Evolutionary conservation across 1,139 yeast species (phyloP).

Genomic region (Arxiozyma slooffiae): DNA sequence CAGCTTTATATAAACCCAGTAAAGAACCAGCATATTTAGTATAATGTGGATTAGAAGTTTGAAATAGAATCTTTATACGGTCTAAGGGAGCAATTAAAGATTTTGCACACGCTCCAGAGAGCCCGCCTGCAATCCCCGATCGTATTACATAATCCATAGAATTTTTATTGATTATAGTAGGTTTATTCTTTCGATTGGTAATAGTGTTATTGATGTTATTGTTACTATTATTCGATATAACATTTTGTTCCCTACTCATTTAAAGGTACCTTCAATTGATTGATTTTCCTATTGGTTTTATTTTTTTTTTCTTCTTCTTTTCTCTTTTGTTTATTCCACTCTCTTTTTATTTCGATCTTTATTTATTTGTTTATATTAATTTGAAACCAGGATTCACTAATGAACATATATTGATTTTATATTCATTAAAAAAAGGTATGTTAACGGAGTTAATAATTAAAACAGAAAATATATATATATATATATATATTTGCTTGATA

Average conservation of each 20-base stretch:
- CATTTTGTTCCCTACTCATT: not conserved
- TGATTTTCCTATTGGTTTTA: not conserved
- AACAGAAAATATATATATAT: too few species aligned
- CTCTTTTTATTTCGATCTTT: too few species aligned
- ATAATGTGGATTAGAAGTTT: constrained; percentile 88
- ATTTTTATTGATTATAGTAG: constrained; percentile 43
- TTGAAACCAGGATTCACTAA: not conserved
- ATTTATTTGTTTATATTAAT: too few species aligned
- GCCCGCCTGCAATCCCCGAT: constrained; percentile 89
- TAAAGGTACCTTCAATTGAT: not conserved
- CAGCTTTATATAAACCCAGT: constrained; percentile 67
- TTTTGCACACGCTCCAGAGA: constrained; percentile 93
- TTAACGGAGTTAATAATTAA: not conserved
- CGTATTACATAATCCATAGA: constrained; percentile 68
- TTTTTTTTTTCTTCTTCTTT: not conserved
- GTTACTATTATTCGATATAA: not conserved
- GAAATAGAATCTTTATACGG: constrained; percentile 86
- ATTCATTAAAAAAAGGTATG: not conserved
- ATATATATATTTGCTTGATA: too few species aligned
- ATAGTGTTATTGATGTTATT: not conserved
- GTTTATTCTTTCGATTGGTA: not conserved
- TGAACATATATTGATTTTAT: too few species aligned
- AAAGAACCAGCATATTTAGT: constrained; percentile 71
- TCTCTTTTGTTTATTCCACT: not conserved
- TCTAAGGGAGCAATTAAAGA: constrained; percentile 93